Percentiles rank a stretch among this genome's conserved stretches.
Conservation (phyloP, 2,329 filamentous ascomycete species). For the Aphanocladium album region DNA sequence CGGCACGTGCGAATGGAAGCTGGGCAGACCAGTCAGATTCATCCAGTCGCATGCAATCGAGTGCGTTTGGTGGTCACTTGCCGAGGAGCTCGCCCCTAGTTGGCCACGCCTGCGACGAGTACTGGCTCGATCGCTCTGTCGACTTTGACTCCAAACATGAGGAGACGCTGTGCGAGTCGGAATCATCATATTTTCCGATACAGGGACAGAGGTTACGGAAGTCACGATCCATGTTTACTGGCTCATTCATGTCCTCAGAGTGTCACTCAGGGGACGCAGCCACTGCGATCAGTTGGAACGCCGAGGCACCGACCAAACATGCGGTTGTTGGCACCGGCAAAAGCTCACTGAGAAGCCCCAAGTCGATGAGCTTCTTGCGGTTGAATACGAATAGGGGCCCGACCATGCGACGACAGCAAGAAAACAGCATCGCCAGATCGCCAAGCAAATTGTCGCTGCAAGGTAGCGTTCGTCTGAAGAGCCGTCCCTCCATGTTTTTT, state of each 20-base stretch:
- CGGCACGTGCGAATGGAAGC: conserved; percentile 23
- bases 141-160: background rate
- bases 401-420: background rate
- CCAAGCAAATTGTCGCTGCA: conserved; percentile 10
- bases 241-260: conserved; percentile 20
- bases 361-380: conserved; percentile 51
- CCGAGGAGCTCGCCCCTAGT: conserved; percentile 2
- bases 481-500: conserved; percentile 41
- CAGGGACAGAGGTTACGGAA: conserved; percentile 29
- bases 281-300: background rate
- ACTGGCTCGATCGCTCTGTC: conserved; percentile 2
- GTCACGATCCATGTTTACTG: conserved; percentile 50
- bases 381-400: background rate
- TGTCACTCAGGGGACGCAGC: background rate
- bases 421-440: background rate
- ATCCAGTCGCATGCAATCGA: background rate
- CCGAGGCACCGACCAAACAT: background rate
- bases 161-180: background rate
- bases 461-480: conserved; percentile 26
- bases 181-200: background rate
- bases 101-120: background rate
- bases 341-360: conserved; percentile 38
- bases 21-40: background rate
- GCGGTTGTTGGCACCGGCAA: background rate
- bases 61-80: background rate